Percentiles rank a stretch among this genome's conserved stretches.
phyloP scores from a whole-genome alignment of 2,329 filamentous ascomycete genomes.

The Monilinia fructigena region DNA sequence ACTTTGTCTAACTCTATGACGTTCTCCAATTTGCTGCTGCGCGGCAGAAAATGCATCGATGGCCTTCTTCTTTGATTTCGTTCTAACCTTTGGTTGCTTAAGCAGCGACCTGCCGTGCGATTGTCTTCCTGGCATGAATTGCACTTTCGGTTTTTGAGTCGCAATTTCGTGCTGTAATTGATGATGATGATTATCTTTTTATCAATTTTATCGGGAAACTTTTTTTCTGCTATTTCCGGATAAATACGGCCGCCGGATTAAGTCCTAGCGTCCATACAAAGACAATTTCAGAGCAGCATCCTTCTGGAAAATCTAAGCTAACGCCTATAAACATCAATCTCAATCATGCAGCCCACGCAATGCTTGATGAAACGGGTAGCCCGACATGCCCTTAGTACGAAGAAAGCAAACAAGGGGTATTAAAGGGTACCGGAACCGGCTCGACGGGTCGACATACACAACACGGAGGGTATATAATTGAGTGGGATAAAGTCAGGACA shows the following conservation, averaged over 20 bases:
- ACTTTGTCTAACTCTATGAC: constrained; percentile 53
- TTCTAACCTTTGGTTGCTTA: constrained; percentile 43
- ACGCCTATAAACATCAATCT: constrained; percentile 5
- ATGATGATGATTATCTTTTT: constrained; percentile 19
- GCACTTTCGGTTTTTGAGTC: not conserved
- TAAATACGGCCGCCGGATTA: constrained; percentile 31
- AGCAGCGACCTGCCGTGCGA: constrained; percentile 38
- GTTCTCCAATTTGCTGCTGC: constrained; percentile 54
- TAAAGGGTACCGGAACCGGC: constrained; percentile 94
- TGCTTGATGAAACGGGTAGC: constrained; percentile 66
- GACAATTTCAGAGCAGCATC: constrained; percentile 21
- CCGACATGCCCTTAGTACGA: constrained; percentile 82
- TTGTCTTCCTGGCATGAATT: constrained; percentile 42
- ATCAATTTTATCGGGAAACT: constrained; percentile 33
- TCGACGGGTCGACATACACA: constrained; percentile 83
- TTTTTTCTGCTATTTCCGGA: constrained; percentile 27
- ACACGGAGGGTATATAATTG: constrained; percentile 78
- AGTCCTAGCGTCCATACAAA: constrained; percentile 7
- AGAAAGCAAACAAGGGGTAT: constrained; percentile 88
- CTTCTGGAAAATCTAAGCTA: constrained; percentile 11
- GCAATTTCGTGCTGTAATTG: constrained; percentile 19
- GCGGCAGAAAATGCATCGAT: constrained; percentile 64
- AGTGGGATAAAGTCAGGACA: constrained; percentile 85
- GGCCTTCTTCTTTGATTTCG: constrained; percentile 47
- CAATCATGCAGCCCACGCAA: constrained; percentile 64